Percentiles rank a stretch among this genome's conserved stretches.
These are phyloP conservation scores for Blastobotrys mokoenaii DNA, from an alignment of 805 yeast species.

Conservation along the genomic window DNA sequence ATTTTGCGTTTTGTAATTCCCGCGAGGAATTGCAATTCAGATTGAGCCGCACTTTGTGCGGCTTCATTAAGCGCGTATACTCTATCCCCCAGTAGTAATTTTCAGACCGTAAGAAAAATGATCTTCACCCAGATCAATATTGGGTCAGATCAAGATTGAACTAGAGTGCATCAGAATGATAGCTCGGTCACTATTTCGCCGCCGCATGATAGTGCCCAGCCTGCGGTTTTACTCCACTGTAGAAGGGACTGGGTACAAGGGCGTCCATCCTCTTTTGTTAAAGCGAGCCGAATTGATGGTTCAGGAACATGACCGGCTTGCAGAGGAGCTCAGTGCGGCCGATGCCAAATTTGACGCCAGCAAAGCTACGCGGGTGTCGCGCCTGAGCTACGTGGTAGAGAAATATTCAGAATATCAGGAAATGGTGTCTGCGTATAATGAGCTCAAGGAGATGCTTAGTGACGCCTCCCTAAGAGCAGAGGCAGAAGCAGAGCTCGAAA, in stretches of 20 bases:
- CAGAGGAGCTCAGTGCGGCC: slow-evolving; percentile 36
- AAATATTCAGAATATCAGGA: slow-evolving; percentile 33
- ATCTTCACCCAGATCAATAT: no score
- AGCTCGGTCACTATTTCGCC: no score
- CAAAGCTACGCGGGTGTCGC: slow-evolving; percentile 42
- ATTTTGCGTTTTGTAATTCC: no score
- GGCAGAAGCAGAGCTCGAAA: slow-evolving; percentile 52
- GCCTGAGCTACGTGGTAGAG: slow-evolving; percentile 37
- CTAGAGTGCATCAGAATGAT: no score
- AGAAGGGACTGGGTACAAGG: neutral
- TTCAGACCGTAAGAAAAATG: no score
- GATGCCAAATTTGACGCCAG: slow-evolving; percentile 34
- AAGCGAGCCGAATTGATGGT: slow-evolving; percentile 38
- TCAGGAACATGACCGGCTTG: slow-evolving; percentile 36
- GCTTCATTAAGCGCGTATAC: no score
- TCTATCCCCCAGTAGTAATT: no score
- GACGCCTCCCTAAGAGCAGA: slow-evolving; percentile 47
- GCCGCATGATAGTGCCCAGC: no score
- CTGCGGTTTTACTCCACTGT: no score
- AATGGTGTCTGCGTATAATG: slow-evolving; percentile 27
- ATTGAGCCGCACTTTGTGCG: no score
- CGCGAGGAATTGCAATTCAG: no score
- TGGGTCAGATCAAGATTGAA: no score
- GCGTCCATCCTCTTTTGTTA: slow-evolving; percentile 43
- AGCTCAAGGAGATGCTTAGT: slow-evolving; percentile 36